These are phyloP conservation scores for Claviceps digitariae DNA, from an alignment of 2,329 filamentous ascomycete species.

Conservation along the genomic window DNA sequence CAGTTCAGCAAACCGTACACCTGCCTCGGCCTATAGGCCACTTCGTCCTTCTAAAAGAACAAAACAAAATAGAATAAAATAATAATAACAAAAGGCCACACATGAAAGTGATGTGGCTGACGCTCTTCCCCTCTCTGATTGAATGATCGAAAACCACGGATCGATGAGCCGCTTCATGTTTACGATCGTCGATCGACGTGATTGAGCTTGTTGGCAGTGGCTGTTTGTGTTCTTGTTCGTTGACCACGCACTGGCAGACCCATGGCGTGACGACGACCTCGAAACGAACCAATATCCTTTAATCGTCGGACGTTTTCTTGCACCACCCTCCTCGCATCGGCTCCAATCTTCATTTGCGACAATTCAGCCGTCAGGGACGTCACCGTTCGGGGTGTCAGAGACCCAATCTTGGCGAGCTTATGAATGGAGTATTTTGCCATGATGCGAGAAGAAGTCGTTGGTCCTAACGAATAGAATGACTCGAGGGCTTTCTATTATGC, in stretches of 20 bases:
- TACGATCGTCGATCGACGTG: slow-evolving; percentile 29
- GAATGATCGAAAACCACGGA: background rate
- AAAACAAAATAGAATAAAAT: too few species aligned
- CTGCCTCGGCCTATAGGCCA: background rate
- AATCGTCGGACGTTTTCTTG: slow-evolving; percentile 76
- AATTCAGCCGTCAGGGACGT: slow-evolving; percentile 74
- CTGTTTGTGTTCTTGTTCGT: slow-evolving; percentile 63
- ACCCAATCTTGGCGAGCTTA: slow-evolving; percentile 64
- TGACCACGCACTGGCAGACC: slow-evolving; percentile 83
- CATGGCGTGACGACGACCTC: slow-evolving; percentile 87
- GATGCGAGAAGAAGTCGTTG: slow-evolving; percentile 54
- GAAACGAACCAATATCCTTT: slow-evolving; percentile 81
- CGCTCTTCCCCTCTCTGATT: background rate
- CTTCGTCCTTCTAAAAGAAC: too few species aligned
- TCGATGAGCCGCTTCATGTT: background rate
- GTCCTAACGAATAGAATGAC: slow-evolving; percentile 76
- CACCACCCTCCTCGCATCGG: slow-evolving; percentile 63
- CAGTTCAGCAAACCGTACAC: slow-evolving; percentile 5
- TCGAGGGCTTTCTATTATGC: slow-evolving; percentile 54
- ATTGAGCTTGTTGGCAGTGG: slow-evolving; percentile 50
- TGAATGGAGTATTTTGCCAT: slow-evolving; percentile 86
- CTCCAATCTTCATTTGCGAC: slow-evolving; percentile 87
- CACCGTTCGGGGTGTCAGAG: slow-evolving; percentile 61
- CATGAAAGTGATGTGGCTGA: background rate
- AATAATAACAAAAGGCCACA: too few species aligned